Percentiles rank a stretch among this genome's conserved stretches.
These are phyloP conservation scores for Monosporozyma siamensis DNA, from an alignment of 805 yeast genomes.

Conservation along the genomic window DNA sequence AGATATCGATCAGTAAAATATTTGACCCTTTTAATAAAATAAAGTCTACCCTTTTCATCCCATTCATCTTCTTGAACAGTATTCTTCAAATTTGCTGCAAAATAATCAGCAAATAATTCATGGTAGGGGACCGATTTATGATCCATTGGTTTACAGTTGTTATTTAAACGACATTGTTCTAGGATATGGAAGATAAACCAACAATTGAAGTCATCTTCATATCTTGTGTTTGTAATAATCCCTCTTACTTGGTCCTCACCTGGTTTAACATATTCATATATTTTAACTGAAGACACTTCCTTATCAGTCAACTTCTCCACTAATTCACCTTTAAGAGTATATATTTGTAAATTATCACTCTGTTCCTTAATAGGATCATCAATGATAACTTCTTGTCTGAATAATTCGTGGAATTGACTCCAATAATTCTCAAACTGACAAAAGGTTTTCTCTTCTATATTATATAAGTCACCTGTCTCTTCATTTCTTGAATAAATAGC, in stretches of 20 bases:
- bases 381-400: conserved; percentile 4
- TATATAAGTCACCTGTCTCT: conserved; percentile 12
- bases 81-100: conserved; percentile 41
- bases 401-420: conserved; percentile 14
- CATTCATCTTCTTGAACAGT: conserved; percentile 41
- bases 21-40: conserved; percentile 35
- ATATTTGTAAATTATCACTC: conserved; percentile 12
- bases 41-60: conserved; percentile 37
- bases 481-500: conserved; percentile 31
- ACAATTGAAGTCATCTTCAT: conserved; percentile 27
- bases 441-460: conserved; percentile 29
- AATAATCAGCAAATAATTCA: conserved; percentile 32
- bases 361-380: conserved; percentile 5
- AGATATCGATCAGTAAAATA: conserved; percentile 42
- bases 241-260: conserved; percentile 33
- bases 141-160: conserved; percentile 13
- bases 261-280: conserved; percentile 27
- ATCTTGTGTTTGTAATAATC: conserved; percentile 25
- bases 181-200: conserved; percentile 34
- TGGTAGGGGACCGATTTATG: conserved; percentile 16
- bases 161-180: conserved; percentile 28
- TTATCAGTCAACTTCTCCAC: conserved; percentile 16
- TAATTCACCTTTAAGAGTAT: conserved; percentile 10
- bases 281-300: conserved; percentile 18
- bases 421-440: conserved; percentile 26